Base-by-base conservation (phyloP, 495 filamentous ascomycete genomes). In the Filosporella fistucella region DNA sequence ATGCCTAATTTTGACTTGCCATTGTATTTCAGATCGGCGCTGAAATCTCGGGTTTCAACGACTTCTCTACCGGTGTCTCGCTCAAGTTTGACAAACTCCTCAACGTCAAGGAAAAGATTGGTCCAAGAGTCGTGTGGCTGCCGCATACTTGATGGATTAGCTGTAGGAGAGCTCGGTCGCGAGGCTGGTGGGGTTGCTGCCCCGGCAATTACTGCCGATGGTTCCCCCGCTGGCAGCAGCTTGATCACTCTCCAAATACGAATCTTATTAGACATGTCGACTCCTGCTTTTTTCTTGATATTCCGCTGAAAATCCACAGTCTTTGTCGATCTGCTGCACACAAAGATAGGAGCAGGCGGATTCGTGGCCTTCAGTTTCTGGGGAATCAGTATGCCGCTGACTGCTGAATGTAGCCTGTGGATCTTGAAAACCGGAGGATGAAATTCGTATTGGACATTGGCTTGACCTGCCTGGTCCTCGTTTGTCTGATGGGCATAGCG, bases 361-460 rank as follows among this genome's bases (percentile, higher is more conserved):
- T 78, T 83, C 47, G 63, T 70, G 18, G 54, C 68, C 54, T 81
- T 80, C 47, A 87, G 57, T 1, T 72, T 61, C 50, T 82, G 73
- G 12, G 74, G 70, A 4, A 83, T 76, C n/a, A 74, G 67, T 14
- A 74, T 58, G n/a, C 63, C 62, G 44, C 69, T 78, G 8, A 64
- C 74, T n/a, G 68, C 62, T 16, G 73, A 70, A 54, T 78, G 76
- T 9, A 97, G 69, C 52, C 90, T 89, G 54, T 94, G 78, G 34
- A 98, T 77, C 1, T 84, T 90, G 66, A 95, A 88, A 17, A 95
- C 75, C 1, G 88, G 89, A 16, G 91, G 94, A 56, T 90, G 77
- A 25, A 86, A 70, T 62, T 98, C 93, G 55, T 85, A 91, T 57
- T 86, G 75, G 8, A 95, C 61, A 45, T 95, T 90, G 20, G 76